Percentiles rank a stretch among this genome's conserved stretches.
Conservation (phyloP, 2,329 filamentous ascomycete species). For the Colletotrichum paranaense region DNA sequence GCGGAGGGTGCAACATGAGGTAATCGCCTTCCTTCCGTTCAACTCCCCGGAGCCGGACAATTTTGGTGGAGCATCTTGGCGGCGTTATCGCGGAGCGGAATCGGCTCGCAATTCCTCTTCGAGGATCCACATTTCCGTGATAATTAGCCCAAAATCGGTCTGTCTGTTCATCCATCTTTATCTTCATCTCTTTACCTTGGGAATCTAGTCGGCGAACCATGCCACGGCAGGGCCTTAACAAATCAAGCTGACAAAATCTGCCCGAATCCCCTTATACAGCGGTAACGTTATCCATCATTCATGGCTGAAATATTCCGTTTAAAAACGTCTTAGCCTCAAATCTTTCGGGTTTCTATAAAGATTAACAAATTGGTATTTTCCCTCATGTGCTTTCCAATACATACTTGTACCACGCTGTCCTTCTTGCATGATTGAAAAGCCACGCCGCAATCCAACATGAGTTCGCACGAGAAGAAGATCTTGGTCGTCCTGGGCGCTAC, state of each 20-base stretch:
- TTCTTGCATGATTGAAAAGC: not conserved
- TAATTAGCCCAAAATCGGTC: not conserved
- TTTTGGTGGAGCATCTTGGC: not conserved
- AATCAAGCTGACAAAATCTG: not conserved
- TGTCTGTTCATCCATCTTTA: not conserved
- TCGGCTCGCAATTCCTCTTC: not conserved
- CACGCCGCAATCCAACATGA: not conserved
- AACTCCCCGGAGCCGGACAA: not conserved
- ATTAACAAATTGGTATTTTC: too few species aligned
- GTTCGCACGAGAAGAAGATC: not conserved
- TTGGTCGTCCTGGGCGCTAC: conserved; percentile 17
- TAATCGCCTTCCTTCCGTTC: not conserved
- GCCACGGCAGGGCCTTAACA: not conserved
- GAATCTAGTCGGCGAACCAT: not conserved
- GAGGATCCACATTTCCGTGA: not conserved
- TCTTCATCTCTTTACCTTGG: too few species aligned
- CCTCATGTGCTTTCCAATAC: not conserved
- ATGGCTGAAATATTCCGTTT: too few species aligned
- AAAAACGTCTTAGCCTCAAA: too few species aligned
- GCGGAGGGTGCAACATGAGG: not conserved
- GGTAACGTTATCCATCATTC: not conserved
- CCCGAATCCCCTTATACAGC: not conserved
- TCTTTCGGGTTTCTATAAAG: too few species aligned
- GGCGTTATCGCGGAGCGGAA: not conserved
- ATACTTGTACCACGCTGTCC: not conserved